Evolutionary conservation across 495 filamentous ascomycete species (phyloP).

Genomic region (Symbiotaphrina buchneri): DNA sequence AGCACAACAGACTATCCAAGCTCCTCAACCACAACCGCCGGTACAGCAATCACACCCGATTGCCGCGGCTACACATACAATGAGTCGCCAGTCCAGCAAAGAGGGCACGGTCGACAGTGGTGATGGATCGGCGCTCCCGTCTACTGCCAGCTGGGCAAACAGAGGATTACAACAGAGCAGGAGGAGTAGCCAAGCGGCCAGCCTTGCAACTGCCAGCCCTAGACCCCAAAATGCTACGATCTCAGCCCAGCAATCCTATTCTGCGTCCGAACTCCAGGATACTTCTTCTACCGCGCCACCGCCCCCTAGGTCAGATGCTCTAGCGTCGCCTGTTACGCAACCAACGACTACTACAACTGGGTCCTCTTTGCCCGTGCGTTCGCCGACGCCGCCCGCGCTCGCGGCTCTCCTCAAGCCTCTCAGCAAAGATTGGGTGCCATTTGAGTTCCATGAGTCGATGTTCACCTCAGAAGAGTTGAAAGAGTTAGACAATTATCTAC

Average conservation of each 20-base stretch:
- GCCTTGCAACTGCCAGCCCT: slow-evolving; percentile 61
- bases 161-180: slow-evolving; percentile 48
- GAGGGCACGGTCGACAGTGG: slow-evolving; percentile 38
- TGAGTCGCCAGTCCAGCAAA: slow-evolving; percentile 51
- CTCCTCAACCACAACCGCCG: slow-evolving; percentile 27
- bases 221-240: slow-evolving; percentile 38
- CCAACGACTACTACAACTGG: too few relatives aligned
- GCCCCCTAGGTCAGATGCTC: background rate
- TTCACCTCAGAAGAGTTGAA: slow-evolving; percentile 29
- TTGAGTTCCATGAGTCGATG: slow-evolving; percentile 27
- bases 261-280: slow-evolving; percentile 1
- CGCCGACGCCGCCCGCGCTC: too few relatives aligned
- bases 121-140: slow-evolving; percentile 72
- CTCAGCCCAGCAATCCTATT: slow-evolving; percentile 14
- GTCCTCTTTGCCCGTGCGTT: too few relatives aligned
- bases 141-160: slow-evolving; percentile 81
- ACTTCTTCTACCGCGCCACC: slow-evolving; percentile 2
- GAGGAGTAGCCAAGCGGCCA: slow-evolving; percentile 54
- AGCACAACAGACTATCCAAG: slow-evolving; percentile 24
- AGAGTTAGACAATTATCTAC: slow-evolving; percentile 39
- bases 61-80: slow-evolving; percentile 38
- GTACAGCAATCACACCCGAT: slow-evolving; percentile 21
- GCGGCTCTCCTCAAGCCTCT: too few relatives aligned
- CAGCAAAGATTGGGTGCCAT: too few relatives aligned
- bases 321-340: background rate